Base-by-base conservation (phyloP, 495 filamentous ascomycete species). In the Talaromyces ruber region DNA sequence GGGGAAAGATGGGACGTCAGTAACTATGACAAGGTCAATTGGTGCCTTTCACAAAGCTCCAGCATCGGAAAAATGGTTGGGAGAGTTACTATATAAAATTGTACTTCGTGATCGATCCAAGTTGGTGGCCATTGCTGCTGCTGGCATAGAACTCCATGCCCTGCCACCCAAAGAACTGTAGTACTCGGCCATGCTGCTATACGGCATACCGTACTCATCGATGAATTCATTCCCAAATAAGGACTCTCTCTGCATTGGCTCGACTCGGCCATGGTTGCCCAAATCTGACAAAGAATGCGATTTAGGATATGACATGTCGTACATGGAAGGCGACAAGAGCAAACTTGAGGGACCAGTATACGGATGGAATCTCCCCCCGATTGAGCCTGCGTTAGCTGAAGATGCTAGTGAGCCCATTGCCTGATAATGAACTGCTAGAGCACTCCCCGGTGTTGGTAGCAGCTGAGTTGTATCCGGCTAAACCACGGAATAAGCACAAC, bases 241-340 rank as follows among this genome's bases (percentile, higher is more conserved):
- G 11, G 45, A 34, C 0, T 47, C 59, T 37, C 59, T 60, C 21
- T 45, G 39, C 26, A 45, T 24, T n/a, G 59, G 21, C 3, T 30
- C 43, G 18, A 51, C 8, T 14, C 26, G 59, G 18, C 30, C 9
- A 37, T 59, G 28, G 8, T 9, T 28, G 2, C 25, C 59, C 43
- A 60, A 24, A 14, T 60, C 43, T 29, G 59, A 51, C 25, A 60
- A 12, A 34, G 59, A 60, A 16, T 52, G 59, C 3, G 59, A 52
- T 21, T 39, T 60, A 25, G 45, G 11, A 50, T 52, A 25, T 34
- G 28, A 29, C 12, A 60, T 34, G 18, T 28, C 37, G 28, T 29
- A 60, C 14, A 28, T 22, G 18, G 28, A 32, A 52, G 45, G 28
- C n/a, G 28, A 14, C 59, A n/a, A n/a, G n/a, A n/a, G n/a, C n/a